Percentiles rank a stretch among this genome's conserved stretches.
phyloP scores from a whole-genome alignment of 305 asterid species.

The Coffea humblotiana region DNA sequence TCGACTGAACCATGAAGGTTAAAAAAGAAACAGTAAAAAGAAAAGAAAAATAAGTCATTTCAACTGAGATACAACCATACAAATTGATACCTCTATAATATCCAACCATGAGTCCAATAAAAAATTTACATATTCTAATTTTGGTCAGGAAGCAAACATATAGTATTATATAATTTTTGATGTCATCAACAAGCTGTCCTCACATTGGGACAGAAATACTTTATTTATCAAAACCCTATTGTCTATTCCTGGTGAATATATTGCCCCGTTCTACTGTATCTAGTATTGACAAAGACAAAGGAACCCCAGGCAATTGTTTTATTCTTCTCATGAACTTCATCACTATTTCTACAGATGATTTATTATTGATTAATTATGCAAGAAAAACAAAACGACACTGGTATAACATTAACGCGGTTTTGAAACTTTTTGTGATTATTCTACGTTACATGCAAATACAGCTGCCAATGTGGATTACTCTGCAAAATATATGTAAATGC shows the following conservation, averaged over 20 bases:
- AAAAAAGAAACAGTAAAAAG: background rate
- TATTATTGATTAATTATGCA: background rate
- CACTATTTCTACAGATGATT: background rate
- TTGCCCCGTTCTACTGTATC: background rate
- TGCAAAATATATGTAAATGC: no score
- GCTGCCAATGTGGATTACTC: background rate
- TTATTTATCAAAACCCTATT: background rate
- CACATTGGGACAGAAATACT: background rate
- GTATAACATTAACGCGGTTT: slow-evolving; percentile 15
- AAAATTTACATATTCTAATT: background rate
- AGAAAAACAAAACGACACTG: background rate
- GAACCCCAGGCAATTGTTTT: background rate
- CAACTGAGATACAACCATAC: no score
- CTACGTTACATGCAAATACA: background rate
- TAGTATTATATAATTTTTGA: background rate
- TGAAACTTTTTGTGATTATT: slow-evolving; percentile 1
- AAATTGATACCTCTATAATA: no score
- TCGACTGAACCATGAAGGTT: no score
- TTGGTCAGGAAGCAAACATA: background rate
- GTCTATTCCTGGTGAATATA: background rate
- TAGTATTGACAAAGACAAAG: background rate
- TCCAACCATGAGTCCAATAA: background rate
- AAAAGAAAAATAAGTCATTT: background rate
- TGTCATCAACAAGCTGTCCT: slow-evolving; percentile 1
- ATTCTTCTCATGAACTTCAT: background rate